Evolutionary conservation across 331 rosid species (phyloP), one percentile per base, ranked within the genome.

Genomic region (Quercus lobata): DNA sequence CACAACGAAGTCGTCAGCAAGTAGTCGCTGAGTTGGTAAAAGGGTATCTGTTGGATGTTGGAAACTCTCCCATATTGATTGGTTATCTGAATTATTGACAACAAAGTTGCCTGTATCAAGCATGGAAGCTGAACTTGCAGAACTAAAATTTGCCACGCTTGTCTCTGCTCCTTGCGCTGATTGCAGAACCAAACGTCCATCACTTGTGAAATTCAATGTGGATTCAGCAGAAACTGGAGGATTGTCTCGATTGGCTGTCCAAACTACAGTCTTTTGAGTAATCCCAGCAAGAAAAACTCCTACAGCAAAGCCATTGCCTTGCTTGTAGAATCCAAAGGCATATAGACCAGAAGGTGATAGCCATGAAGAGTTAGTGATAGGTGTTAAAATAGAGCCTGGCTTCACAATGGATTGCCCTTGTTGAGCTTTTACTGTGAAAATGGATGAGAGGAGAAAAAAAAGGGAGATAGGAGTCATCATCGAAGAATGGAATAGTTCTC

Each of bases 291-390:
- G 29, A 79, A 81, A 79, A 72, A 84, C 73, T 35, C 89, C 91
- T 61, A 87, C 37, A 4, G 57, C 63, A 69, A 25, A 91, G 73
- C 83, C 87, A 68, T 19, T 57, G 24, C 74, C 85, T 79, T 80
- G 82, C 76, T 3, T 4, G 83, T 80, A 89, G 57, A 87, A 91
- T n/a, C 96, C 93, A 75, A 87, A 91, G 68, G 88, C 90, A 79
- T 81, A 89, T 57, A 25, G 53, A 56, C 90, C 82, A 29, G 90
- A 87, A 69, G 29, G 58, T 17, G 96, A 91, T 53, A 0, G 12
- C 95, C 90, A 91, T 5, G 54, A 19, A 3, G 68, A 61, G 74
- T 58, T 15, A 6, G 55, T 27, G n/a, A n/a, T 46, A n/a, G 89
- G 84, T 11, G 73, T 21, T 73, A 89, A 71, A 41, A 81, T 80